Conservation (phyloP, 257 asterid genomes). For the Gardenia jasminoides region DNA sequence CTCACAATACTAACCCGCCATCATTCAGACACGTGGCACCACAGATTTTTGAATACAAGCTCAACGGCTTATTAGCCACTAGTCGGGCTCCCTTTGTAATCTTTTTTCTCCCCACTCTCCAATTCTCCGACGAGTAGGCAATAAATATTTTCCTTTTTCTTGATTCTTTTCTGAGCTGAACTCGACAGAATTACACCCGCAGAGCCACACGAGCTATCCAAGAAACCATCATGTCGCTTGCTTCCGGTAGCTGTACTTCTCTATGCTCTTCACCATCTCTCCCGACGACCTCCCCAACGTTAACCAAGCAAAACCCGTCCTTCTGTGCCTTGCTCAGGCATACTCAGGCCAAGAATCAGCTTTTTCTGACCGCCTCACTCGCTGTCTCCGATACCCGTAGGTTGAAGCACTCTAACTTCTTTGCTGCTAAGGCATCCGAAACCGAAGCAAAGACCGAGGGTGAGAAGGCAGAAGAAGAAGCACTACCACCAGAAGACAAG, state of each 20-base stretch:
- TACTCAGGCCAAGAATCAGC: conserved; percentile 31
- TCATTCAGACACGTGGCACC: conserved; percentile 43
- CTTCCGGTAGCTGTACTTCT: conserved; percentile 49
- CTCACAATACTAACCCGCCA: neutral
- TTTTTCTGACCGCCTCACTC: conserved; percentile 22
- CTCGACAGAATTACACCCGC: neutral
- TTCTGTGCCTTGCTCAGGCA: conserved; percentile 38
- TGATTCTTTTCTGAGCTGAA: neutral
- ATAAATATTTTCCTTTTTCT: too few relatives aligned
- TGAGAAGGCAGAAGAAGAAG: conserved; percentile 6
- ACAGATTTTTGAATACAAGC: conserved; percentile 22
- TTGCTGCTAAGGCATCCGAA: conserved; percentile 49
- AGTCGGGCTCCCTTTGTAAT: conserved; percentile 19
- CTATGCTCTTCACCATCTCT: conserved; percentile 50
- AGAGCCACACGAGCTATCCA: neutral
- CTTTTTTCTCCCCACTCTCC: too few relatives aligned
- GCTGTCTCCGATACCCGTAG: conserved; percentile 22
- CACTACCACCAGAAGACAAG: conserved; percentile 24
- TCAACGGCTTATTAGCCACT: conserved; percentile 43
- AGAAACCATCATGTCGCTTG: conserved; percentile 34
- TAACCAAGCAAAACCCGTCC: conserved; percentile 33
- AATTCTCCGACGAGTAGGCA: too few relatives aligned
- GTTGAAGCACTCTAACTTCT: conserved; percentile 21
- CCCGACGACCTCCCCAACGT: conserved; percentile 26
- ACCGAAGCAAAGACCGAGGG: conserved; percentile 28